Evolutionary conservation across 306 rosid species (phyloP).

Genomic region (Inga leiocalycina): DNA sequence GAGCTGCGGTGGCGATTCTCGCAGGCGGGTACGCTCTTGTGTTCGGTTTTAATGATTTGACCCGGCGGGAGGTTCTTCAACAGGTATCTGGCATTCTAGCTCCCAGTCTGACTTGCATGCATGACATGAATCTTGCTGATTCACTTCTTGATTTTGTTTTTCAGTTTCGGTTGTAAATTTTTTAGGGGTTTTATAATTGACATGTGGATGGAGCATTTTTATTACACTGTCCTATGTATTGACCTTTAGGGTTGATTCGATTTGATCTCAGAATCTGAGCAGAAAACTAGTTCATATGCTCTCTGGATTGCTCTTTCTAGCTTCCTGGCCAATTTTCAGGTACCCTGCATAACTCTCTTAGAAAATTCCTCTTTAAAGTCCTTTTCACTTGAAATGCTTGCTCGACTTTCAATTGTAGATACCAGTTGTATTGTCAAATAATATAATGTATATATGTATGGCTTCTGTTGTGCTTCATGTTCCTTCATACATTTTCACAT

Average conservation of each 20-base stretch:
- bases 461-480: not conserved
- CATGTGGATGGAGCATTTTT: not conserved
- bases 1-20: slow-evolving; percentile 62
- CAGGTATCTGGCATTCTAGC: slow-evolving; percentile 51
- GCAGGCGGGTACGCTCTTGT: slow-evolving; percentile 74
- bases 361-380: not conserved
- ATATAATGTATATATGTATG: not conserved
- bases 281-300: slow-evolving; percentile 88
- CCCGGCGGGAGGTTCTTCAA: slow-evolving; percentile 53
- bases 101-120: slow-evolving; percentile 16
- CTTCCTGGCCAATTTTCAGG: slow-evolving; percentile 97
- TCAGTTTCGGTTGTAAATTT: not conserved
- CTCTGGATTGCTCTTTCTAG: slow-evolving; percentile 78
- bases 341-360: slow-evolving; percentile 26
- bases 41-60: slow-evolving; percentile 60
- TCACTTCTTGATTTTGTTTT: not conserved
- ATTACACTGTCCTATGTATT: not conserved
- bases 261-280: slow-evolving; percentile 65
- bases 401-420: not conserved
- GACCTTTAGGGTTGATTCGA: not conserved
- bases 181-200: not conserved
- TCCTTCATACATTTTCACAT: not conserved
- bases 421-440: not conserved
- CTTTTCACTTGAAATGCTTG: not conserved
- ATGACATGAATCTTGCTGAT: not conserved